Evolutionary conservation across 2,329 filamentous ascomycete species (phyloP), one percentile per base, ranked within the genome.

Genomic region (Thielaviopsis punctulata): DNA sequence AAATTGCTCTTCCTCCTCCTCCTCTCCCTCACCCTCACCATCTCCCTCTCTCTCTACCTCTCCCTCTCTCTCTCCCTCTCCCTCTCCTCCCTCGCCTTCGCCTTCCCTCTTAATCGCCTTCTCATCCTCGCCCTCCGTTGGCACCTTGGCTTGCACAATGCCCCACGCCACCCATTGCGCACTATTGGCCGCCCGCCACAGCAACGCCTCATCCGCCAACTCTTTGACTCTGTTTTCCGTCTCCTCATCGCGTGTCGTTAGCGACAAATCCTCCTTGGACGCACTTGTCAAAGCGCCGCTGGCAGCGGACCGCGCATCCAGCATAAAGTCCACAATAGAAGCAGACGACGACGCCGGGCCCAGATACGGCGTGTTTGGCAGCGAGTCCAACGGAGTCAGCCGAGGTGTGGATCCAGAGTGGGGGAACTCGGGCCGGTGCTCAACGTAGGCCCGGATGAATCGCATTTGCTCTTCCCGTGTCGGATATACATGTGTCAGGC

Each of bases 91-190:
- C 1, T 58, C 45, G 8, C 55, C 45, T 15, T 56, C 56, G 18
- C 50, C 51, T 22, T 25, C 12, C 5, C 56, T 56, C 57, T 50
- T 62, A 61, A 55, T 62, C 59, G 60, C 62, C 22, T 48, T 58
- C 19, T 49, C 59, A 9, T 52, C 58, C 5, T 55, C 58, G 0
- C 48, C 59, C 6, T 48, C 66, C 53, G 66, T 65, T 49, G 56
- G 52, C 1, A 94, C 73, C 63, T 92, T 89, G 47, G 92, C 90
- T 67, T 98, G 92, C 49, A 98, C 84, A 56, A 96, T 86, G 22
- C 92, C 92, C 92, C 92, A 98, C 1, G 88, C 86, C 22, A 93
- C 79, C 92, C 92, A 98, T 67, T 85, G 79, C 1, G 86, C 87
- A 33, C 83, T 88, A 66, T 92, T 94, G 39, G 87, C 86, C 0